Percentiles rank a stretch among this genome's conserved stretches.
Conservation (phyloP, 1,284 basidiomycete species). For the Coniophora puteana region DNA sequence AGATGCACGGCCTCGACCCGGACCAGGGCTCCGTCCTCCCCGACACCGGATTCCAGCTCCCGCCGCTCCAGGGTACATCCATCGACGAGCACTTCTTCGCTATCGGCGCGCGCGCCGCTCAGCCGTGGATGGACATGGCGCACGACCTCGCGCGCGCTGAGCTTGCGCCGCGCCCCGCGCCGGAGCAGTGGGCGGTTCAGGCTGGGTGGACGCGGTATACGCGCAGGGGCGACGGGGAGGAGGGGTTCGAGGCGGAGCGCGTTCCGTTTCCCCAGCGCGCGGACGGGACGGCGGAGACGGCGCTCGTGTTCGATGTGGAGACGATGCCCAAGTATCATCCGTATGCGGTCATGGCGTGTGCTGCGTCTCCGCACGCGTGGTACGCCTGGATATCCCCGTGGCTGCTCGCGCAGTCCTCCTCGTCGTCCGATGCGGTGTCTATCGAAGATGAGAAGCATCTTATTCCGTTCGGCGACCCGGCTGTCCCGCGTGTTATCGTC, state of each 20-base stretch:
- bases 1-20: constrained; percentile 76
- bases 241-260: constrained; percentile 59
- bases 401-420: constrained; percentile 69
- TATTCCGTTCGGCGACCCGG: constrained; percentile 65
- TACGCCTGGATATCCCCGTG: constrained; percentile 97
- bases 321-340: constrained; percentile 83
- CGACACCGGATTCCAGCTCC: constrained; percentile 79
- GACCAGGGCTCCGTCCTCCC: constrained; percentile 78
- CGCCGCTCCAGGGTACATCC: constrained; percentile 77
- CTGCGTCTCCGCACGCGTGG: constrained; percentile 83
- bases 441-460: constrained; percentile 67
- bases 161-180: constrained; percentile 64
- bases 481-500: constrained; percentile 65
- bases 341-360: constrained; percentile 89
- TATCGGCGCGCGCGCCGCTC: constrained; percentile 68
- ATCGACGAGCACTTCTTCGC: constrained; percentile 89
- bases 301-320: constrained; percentile 93
- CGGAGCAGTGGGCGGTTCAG: constrained; percentile 70
- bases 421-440: no score
- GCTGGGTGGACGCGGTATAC: constrained; percentile 93
- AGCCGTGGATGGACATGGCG: constrained; percentile 83
- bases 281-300: constrained; percentile 62
- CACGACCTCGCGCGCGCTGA: constrained; percentile 52
- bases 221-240: constrained; percentile 59
- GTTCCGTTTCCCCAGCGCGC: constrained; percentile 59